A percentile compares a stretch with the other conserved stretches of the same genome.
phyloP scores from a whole-genome alignment of 176 grass and related monocot species.

The Oryza australiensis region DNA sequence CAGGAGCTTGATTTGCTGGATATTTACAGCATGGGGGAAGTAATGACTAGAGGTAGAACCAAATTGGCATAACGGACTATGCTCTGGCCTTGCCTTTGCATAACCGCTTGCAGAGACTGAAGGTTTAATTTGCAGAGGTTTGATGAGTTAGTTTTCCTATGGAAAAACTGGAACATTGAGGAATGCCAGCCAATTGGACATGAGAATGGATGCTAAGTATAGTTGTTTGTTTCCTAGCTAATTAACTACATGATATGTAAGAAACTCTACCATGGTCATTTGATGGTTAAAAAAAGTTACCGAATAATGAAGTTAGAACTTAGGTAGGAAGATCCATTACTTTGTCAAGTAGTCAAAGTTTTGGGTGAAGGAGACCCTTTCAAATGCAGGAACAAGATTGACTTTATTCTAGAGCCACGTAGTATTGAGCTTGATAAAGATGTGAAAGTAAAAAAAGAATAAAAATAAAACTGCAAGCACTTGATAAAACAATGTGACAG shows the following conservation, averaged over 20 bases:
- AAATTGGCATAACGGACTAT: background rate
- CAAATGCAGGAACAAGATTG: background rate
- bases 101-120: background rate
- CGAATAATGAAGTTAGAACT: background rate
- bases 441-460: background rate
- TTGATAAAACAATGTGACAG: background rate
- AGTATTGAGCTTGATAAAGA: background rate
- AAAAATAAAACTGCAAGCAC: background rate
- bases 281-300: constrained; percentile 9
- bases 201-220: background rate
- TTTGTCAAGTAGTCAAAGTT: background rate
- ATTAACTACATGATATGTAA: background rate
- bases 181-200: background rate
- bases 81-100: background rate
- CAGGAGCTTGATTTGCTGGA: background rate
- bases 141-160: background rate
- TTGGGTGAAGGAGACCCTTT: background rate
- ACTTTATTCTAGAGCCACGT: background rate
- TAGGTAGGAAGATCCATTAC: background rate
- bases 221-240: background rate
- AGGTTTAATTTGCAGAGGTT: background rate
- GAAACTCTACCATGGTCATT: background rate
- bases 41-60: background rate
- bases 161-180: background rate
- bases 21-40: background rate